phyloP scores from a whole-genome alignment of 768 basidiomycete species.

The Tulasnella sp. region DNA sequence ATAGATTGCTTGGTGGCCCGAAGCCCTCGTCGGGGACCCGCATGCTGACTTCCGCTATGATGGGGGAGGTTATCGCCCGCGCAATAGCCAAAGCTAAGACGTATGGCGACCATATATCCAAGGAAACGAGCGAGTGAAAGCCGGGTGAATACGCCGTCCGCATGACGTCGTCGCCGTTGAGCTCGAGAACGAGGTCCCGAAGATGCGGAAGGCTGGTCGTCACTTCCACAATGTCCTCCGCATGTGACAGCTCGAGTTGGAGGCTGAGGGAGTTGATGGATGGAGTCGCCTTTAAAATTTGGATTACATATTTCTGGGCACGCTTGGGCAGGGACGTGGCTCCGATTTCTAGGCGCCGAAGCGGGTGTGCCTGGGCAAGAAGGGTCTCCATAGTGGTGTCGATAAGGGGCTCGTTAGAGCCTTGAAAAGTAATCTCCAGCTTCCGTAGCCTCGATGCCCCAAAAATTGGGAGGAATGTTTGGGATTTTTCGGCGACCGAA shows the following conservation, averaged over 20 bases:
- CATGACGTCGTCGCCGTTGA: background rate
- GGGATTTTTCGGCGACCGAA: background rate
- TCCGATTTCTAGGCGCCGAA: background rate
- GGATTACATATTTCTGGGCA: background rate
- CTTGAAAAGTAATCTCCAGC: background rate
- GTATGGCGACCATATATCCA: background rate
- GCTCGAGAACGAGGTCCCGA: background rate
- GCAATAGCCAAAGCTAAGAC: background rate
- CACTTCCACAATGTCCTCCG: background rate
- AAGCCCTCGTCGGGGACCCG: background rate
- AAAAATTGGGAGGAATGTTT: background rate
- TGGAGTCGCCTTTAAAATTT: background rate
- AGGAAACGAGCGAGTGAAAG: background rate
- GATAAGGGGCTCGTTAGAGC: background rate
- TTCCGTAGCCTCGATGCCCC: background rate
- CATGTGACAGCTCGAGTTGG: background rate
- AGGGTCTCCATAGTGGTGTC: background rate
- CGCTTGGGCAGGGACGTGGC: background rate
- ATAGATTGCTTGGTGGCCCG: background rate
- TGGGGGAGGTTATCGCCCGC: background rate
- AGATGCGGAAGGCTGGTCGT: background rate
- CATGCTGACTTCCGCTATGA: background rate
- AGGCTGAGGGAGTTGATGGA: background rate
- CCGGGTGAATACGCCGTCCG: background rate
- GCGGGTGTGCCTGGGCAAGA: background rate